phyloP scores from a whole-genome alignment of 345 rosid genomes.

The Barbarea vulgaris region DNA sequence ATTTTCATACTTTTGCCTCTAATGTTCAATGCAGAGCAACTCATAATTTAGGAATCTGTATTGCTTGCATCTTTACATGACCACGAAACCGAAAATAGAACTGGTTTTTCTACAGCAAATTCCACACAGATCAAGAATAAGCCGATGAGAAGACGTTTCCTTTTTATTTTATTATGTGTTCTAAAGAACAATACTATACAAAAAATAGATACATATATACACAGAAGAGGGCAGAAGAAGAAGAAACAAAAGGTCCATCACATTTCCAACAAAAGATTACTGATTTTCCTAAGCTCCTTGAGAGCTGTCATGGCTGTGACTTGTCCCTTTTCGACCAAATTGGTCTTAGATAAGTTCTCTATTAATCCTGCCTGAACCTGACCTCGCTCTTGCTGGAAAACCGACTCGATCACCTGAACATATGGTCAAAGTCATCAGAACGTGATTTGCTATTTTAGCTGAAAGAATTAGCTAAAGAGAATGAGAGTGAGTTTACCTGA shows the following conservation, averaged over 20 bases:
- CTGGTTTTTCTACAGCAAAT: conserved; percentile 3
- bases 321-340: conserved; percentile 87
- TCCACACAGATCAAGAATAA: neutral
- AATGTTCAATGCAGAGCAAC: conserved; percentile 3
- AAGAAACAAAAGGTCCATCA: conserved; percentile 43
- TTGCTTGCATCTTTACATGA: conserved; percentile 8
- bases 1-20: neutral
- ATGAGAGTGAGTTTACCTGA: conserved; percentile 64
- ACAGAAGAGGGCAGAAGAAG: conserved; percentile 17
- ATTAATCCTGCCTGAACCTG: conserved; percentile 54
- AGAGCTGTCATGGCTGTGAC: conserved; percentile 85
- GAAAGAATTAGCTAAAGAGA: neutral
- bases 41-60: neutral
- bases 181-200: conserved; percentile 57
- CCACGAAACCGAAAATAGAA: neutral
- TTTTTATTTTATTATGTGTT: conserved; percentile 11
- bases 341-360: conserved; percentile 71
- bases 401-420: conserved; percentile 81
- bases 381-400: conserved; percentile 86
- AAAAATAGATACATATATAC: conserved; percentile 44
- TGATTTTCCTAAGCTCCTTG: conserved; percentile 89
- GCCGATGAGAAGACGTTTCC: neutral
- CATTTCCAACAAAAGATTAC: conserved; percentile 92
- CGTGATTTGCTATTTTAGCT: neutral
- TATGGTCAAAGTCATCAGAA: neutral